Conservation (phyloP, 2,329 filamentous ascomycete genomes). For the Fusarium euwallaceae region DNA sequence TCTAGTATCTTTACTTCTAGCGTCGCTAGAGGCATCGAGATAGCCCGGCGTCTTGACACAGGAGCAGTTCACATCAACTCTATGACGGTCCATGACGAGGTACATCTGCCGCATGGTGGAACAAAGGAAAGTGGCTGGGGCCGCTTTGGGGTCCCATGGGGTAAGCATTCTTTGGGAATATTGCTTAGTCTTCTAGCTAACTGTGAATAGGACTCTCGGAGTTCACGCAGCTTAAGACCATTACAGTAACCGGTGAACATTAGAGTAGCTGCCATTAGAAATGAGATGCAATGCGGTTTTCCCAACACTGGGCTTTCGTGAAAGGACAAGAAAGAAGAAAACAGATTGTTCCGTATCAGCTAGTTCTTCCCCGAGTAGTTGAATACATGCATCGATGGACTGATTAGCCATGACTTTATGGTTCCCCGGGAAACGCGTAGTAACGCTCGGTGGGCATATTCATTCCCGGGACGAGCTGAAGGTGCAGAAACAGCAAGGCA, state of each 20-base stretch:
- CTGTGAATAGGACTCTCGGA: background rate
- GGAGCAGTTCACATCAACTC: constrained; percentile 19
- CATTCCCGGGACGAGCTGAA: too few species aligned
- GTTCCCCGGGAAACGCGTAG: too few species aligned
- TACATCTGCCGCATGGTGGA: constrained; percentile 22
- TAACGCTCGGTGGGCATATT: too few species aligned
- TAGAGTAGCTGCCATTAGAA: background rate
- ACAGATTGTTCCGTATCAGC: background rate
- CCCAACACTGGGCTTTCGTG: background rate
- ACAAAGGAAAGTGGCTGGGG: constrained; percentile 29
- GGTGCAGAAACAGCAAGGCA: too few species aligned
- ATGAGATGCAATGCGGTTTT: background rate
- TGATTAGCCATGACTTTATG: background rate
- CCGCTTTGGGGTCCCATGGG: constrained; percentile 4
- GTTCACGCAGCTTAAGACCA: background rate
- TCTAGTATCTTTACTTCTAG: background rate
- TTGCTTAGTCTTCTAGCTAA: background rate
- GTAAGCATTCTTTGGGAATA: background rate
- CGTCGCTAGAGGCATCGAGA: background rate
- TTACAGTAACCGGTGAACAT: background rate
- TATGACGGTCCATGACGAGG: constrained; percentile 28
- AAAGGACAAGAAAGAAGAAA: background rate
- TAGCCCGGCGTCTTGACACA: background rate
- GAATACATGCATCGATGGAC: background rate
- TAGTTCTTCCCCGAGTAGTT: background rate